Percentiles rank a stretch among this genome's conserved stretches.
Conservation (phyloP, 805 yeast species). For the Candida insectorum region DNA sequence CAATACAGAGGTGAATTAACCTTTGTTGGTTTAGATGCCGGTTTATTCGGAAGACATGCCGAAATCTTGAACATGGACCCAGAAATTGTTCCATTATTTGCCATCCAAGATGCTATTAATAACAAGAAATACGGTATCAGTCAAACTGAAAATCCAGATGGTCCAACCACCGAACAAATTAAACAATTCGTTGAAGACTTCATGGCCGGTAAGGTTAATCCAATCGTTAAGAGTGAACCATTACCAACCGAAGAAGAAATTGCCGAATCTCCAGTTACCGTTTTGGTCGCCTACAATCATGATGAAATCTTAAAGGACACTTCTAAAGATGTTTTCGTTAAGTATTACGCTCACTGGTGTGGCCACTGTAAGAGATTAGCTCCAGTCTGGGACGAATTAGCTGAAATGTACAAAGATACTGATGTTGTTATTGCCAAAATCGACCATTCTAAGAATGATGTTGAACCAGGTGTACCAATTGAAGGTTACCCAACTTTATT, state of each 20-base stretch:
- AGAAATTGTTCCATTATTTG: slow-evolving; percentile 81
- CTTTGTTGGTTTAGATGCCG: slow-evolving; percentile 86
- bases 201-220: slow-evolving; percentile 59
- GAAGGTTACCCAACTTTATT: slow-evolving; percentile 91
- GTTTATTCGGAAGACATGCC: slow-evolving; percentile 80
- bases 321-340: slow-evolving; percentile 72
- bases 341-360: slow-evolving; percentile 97
- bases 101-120: slow-evolving; percentile 65
- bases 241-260: slow-evolving; percentile 80
- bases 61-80: slow-evolving; percentile 78
- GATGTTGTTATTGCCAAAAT: slow-evolving; percentile 73
- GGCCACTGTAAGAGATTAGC: slow-evolving; percentile 93
- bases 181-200: slow-evolving; percentile 61
- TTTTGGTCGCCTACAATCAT: slow-evolving; percentile 82
- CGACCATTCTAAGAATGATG: slow-evolving; percentile 89
- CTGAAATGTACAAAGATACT: slow-evolving; percentile 51
- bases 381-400: slow-evolving; percentile 86
- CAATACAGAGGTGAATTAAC: slow-evolving; percentile 74
- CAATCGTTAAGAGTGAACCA: slow-evolving; percentile 81
- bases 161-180: slow-evolving; percentile 45
- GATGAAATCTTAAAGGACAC: slow-evolving; percentile 58
- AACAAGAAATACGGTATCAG: slow-evolving; percentile 77
- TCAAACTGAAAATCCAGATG: slow-evolving; percentile 52
- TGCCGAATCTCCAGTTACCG: slow-evolving; percentile 52
- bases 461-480: slow-evolving; percentile 61